Conservation (phyloP, 2,329 filamentous ascomycete genomes). For the Cytospora piceae region DNA sequence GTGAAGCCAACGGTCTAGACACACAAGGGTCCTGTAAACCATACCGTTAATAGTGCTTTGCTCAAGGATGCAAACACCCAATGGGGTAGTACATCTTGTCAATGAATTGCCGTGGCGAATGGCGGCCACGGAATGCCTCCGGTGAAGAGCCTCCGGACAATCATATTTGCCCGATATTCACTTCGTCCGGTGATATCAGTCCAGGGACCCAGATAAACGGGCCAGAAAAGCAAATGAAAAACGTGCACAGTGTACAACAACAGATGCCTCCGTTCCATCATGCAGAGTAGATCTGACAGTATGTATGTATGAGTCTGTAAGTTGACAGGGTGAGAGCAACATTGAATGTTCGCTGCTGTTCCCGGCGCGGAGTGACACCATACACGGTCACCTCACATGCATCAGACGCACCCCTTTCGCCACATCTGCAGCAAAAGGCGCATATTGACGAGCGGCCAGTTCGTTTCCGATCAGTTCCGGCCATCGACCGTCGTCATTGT, state of each 20-base stretch:
- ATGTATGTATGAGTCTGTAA: not conserved
- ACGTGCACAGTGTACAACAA: not conserved
- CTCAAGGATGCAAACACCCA: not conserved
- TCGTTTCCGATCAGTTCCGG: not conserved
- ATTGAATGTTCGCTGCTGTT: not conserved
- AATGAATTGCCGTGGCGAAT: conserved; percentile 4
- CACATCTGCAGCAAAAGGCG: conserved; percentile 13
- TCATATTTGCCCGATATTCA: not conserved
- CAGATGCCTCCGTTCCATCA: not conserved
- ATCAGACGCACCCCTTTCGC: conserved; percentile 15
- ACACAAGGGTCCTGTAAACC: conserved; percentile 8
- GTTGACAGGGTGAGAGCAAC: not conserved
- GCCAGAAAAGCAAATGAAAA: not conserved
- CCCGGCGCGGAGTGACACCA: not conserved
- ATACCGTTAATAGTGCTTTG: conserved; percentile 1
- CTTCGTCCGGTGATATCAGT: not conserved
- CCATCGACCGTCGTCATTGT: conserved; percentile 15
- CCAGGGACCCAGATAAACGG: not conserved
- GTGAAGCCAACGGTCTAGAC: not conserved
- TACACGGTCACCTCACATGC: not conserved
- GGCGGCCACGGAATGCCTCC: not conserved
- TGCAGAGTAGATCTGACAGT: not conserved
- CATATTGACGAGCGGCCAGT: conserved; percentile 3
- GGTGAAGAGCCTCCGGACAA: not conserved
- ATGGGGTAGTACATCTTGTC: not conserved